Percentiles rank a stretch among this genome's conserved stretches.
phyloP scores from a whole-genome alignment of 2,329 filamentous ascomycete genomes.

The Ophiostoma perfectum region DNA sequence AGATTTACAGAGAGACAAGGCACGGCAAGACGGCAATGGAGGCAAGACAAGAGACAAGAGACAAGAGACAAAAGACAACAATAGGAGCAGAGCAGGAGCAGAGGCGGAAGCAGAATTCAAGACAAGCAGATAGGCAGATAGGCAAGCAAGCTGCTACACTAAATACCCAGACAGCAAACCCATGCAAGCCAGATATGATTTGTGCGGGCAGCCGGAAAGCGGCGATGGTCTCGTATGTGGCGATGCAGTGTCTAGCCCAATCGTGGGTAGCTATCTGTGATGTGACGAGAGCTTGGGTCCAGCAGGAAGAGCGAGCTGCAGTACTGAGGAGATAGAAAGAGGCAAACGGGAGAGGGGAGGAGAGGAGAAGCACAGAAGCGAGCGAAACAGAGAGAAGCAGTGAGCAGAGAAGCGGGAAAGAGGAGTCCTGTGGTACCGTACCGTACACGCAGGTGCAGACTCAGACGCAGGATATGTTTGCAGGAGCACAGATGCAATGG shows the following conservation, averaged over 20 bases:
- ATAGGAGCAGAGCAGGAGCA: background rate
- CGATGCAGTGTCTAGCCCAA: background rate
- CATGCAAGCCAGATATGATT: background rate
- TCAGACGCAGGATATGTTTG: slow-evolving; percentile 1
- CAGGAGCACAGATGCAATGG: background rate
- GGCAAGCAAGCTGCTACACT: background rate
- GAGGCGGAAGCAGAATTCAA: background rate
- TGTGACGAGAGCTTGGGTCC: slow-evolving; percentile 4
- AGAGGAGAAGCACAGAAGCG: background rate
- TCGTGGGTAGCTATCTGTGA: background rate
- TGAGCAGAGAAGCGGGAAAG: background rate
- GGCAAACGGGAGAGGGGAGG: background rate
- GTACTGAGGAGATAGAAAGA: background rate
- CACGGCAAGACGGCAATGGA: background rate
- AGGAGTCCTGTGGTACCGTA: slow-evolving; percentile 6
- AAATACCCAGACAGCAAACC: background rate
- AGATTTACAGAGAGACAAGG: background rate
- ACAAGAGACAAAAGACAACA: background rate
- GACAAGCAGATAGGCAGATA: background rate
- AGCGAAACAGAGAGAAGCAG: background rate
- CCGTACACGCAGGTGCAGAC: background rate
- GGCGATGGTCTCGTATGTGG: background rate
- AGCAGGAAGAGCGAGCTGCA: background rate
- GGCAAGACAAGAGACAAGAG: background rate
- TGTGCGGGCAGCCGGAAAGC: slow-evolving; percentile 5